Evolutionary conservation across 2,329 filamentous ascomycete genomes (phyloP), one percentile per base, ranked within the genome.

Genomic region (Stagonosporopsis rhizophila): DNA sequence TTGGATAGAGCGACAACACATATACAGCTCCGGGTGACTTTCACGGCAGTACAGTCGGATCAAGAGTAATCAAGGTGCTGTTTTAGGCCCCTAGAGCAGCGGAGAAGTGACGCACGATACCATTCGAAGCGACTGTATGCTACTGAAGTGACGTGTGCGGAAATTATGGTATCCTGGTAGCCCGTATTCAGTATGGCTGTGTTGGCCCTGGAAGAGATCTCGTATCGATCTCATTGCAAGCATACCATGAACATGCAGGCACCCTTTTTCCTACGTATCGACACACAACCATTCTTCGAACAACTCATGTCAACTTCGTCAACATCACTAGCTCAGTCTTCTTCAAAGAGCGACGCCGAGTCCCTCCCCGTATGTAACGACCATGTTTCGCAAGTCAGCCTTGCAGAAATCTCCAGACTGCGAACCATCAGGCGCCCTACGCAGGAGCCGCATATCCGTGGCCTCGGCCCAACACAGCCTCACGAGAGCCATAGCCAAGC

Each of bases 351-450:
- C 14, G 23, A n/a, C 41, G 20, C 34, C 25, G 25, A 34, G 14
- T 6, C 25, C 4, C 9, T 6, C 32, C 34, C 19, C 8, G n/a
- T 34, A 7, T 52, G 19, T 45, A 14, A 20, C 1, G 27, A 14
- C 25, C 34, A 49, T 44, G 52, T 49, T 34, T 55, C 52, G 45
- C 14, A 27, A 40, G 45, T 45, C 45, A 55, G 52, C 45, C 52
- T 44, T 44, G 34, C 40, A 23, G 27, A 22, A 4, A 8, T 32
- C 15, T 23, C 34, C 28, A 20, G 44, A 27, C 25, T n/a, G 25
- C 39, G 12, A 48, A 38, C 32, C 45, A 30, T 50, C 17, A 51
- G 46, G 52, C 52, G 3, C 28, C 37, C 52, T 30, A 38, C 15
- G 12, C 5, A 15, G 22, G 46, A 46, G 52, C 52, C 46, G 52